Base-by-base conservation (phyloP, 73 alveolate species). In the Diophrys sp. region DNA sequence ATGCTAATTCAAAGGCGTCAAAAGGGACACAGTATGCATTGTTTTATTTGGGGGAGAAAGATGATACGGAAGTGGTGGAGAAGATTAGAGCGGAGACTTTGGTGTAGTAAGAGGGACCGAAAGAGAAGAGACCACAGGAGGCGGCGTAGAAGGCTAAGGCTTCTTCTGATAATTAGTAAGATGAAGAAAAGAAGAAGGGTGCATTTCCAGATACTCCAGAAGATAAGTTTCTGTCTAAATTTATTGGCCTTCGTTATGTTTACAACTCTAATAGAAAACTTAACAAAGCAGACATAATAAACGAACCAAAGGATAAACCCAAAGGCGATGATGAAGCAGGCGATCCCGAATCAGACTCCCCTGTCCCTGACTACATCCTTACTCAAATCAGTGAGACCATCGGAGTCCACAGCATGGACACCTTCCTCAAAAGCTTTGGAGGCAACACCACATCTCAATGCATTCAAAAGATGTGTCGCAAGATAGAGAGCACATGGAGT, bases 171-270 rank as follows among this genome's bases (percentile, higher is more conserved):
- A n/a, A n/a, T n/a, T n/a, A n/a, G n/a, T n/a, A n/a, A n/a, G n/a
- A n/a, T 11, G 18, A 44, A 11, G 62, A 44, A 44, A 44, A 44
- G 5, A 11, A 5, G 5, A 44, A 44, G 5, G 62, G 18, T 44
- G 62, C n/a, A 44, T 44, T 11, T n/a, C n/a, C n/a, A 44, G 18
- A 11, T 44, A 44, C 56, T 26, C 56, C 75, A 25, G 75, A 68
- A 28, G 75, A 68, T 2, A 68, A 68, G 29, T 68, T 68, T 55
- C 75, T 68, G 18, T 68, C 75, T 25, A 68, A 68, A 29, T 68
- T 68, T 68, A 31, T 29, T 25, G 75, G 75, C 25, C 54, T 68
- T 14, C 23, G 29, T 2, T 25, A 14, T 24, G 2, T 68, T 5
- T 68, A 68, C 24, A 68, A 68, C 26, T 1, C 18, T 25, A 68